A percentile compares a stretch with the other conserved stretches of the same genome.
These are phyloP conservation scores for Diversispora eburnea DNA, from an alignment of 192 early-diverging fungal genomes.

Conservation along the genomic window DNA sequence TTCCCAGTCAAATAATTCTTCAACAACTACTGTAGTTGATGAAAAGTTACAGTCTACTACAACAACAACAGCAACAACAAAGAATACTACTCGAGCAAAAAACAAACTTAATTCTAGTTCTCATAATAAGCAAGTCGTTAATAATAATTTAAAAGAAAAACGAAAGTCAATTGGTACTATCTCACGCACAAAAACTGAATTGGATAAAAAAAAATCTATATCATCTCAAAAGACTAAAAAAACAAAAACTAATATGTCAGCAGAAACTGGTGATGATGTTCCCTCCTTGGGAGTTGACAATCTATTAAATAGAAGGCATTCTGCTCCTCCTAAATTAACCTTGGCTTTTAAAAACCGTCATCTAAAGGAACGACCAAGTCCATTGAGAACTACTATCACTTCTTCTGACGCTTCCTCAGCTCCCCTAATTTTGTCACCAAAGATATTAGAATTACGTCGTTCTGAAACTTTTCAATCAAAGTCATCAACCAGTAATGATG, in stretches of 20 bases:
- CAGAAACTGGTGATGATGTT: neutral
- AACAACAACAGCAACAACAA: too few species aligned
- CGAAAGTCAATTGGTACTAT: neutral
- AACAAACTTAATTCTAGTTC: neutral
- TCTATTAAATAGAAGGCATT: neutral
- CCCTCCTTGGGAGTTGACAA: neutral
- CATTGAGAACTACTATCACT: neutral
- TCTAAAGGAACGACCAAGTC: neutral
- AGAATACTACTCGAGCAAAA: neutral
- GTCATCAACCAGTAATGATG: neutral
- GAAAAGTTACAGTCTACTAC: too few species aligned
- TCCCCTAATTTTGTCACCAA: conserved; percentile 6
- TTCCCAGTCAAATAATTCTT: too few species aligned
- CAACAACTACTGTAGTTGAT: too few species aligned
- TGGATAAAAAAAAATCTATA: neutral
- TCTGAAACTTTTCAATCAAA: conserved; percentile 16
- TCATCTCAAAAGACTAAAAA: neutral
- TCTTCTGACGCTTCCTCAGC: neutral
- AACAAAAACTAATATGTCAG: neutral
- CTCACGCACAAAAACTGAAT: neutral
- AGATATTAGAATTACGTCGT: conserved; percentile 24
- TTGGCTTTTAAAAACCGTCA: neutral
- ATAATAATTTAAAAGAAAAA: neutral
- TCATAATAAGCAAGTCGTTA: neutral
- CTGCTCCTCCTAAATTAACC: neutral